Conservation (phyloP, 23 red algal genomes). For the Cyanidium caldarium region DNA sequence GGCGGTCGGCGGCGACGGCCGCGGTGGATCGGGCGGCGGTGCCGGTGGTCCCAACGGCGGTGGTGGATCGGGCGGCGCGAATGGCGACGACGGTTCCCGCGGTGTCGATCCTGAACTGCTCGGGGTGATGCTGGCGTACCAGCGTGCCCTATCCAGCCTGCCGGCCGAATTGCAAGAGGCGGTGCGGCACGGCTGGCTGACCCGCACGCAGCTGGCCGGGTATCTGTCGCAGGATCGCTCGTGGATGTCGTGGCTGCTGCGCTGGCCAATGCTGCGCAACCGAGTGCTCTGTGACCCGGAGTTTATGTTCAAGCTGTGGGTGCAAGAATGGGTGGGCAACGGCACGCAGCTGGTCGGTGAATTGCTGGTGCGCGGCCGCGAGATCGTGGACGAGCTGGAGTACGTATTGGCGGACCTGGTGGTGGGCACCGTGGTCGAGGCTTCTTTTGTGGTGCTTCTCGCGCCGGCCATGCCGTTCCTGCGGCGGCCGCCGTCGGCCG, state of each 20-base stretch:
- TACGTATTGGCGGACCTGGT: constrained; percentile 89
- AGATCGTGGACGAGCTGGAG: constrained; percentile 87
- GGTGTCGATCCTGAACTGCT: neutral
- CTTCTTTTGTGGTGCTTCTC: constrained; percentile 92
- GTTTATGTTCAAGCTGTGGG: constrained; percentile 81
- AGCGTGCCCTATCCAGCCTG: neutral
- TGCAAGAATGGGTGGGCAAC: constrained; percentile 89
- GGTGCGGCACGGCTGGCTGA: constrained; percentile 22
- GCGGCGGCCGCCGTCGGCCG: neutral
- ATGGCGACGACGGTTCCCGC: neutral
- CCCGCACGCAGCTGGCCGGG: constrained; percentile 8
- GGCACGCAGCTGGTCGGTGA: constrained; percentile 74
- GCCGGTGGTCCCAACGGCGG: constrained; percentile 9
- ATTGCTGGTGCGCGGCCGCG: constrained; percentile 59
- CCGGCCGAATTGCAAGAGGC: constrained; percentile 44
- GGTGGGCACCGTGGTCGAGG: constrained; percentile 95
- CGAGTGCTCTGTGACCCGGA: constrained; percentile 54
- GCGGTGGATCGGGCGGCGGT: constrained; percentile 19
- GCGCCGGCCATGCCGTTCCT: constrained; percentile 34
- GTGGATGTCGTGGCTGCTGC: constrained; percentile 12
- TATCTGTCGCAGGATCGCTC: constrained; percentile 28
- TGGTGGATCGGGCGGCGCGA: neutral
- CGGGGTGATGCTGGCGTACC: neutral
- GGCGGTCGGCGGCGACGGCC: neutral
- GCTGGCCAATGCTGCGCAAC: constrained; percentile 29